phyloP scores from a whole-genome alignment of 805 yeast genomes.

The Monosporozyma siamensis region DNA sequence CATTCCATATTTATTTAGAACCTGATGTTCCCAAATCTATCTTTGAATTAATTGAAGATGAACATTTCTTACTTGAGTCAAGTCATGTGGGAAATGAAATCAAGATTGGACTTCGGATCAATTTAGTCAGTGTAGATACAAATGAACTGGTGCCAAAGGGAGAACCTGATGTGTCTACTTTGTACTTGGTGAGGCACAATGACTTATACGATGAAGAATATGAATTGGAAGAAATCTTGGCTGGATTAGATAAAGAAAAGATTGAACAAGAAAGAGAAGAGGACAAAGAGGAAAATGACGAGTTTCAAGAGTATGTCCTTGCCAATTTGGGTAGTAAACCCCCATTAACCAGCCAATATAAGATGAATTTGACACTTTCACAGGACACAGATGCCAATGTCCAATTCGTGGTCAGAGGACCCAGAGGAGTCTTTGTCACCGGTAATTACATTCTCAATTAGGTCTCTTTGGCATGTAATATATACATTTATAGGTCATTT shows the following conservation, averaged over 20 bases:
- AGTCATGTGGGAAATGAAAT: not conserved
- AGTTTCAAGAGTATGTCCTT: slow-evolving; percentile 66
- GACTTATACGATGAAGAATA: slow-evolving; percentile 30
- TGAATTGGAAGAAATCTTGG: slow-evolving; percentile 37
- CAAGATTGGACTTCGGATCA: not conserved
- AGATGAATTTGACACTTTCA: slow-evolving; percentile 71
- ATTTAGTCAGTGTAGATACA: slow-evolving; percentile 80
- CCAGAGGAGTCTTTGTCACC: slow-evolving; percentile 75
- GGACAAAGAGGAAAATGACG: slow-evolving; percentile 53
- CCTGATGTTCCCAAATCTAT: slow-evolving; percentile 1
- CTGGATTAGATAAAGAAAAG: slow-evolving; percentile 30
- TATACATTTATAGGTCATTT: too few species aligned
- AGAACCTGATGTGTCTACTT: slow-evolving; percentile 61
- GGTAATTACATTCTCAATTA: slow-evolving; percentile 91
- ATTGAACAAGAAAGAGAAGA: slow-evolving; percentile 38
- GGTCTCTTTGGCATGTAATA: not conserved
- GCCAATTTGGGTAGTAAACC: slow-evolving; percentile 76
- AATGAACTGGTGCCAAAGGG: slow-evolving; percentile 54
- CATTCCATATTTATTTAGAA: slow-evolving; percentile 2
- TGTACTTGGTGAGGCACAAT: slow-evolving; percentile 67
- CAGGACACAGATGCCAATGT: slow-evolving; percentile 71
- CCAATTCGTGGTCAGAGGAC: slow-evolving; percentile 83
- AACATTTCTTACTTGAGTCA: not conserved
- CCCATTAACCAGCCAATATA: slow-evolving; percentile 58
- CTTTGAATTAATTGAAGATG: slow-evolving; percentile 1